phyloP scores from a whole-genome alignment of 225 moss, liverwort and hornwort genomes.

The Sphagnum contortum region DNA sequence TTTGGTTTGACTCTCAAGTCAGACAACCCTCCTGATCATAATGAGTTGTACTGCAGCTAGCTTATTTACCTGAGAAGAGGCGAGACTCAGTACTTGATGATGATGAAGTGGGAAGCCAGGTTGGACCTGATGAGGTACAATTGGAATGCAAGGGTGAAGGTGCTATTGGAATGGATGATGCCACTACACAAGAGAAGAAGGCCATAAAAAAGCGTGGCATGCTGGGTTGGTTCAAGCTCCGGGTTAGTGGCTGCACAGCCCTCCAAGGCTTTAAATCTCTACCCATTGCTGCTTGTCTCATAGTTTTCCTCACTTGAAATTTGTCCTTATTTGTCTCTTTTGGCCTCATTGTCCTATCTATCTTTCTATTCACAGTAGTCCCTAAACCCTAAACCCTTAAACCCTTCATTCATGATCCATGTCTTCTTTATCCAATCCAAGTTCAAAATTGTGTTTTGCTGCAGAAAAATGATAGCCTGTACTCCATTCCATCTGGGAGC shows the following conservation, averaged over 20 bases:
- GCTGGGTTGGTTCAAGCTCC: constrained; percentile 96
- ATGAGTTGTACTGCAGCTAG: constrained; percentile 43
- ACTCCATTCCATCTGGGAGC: constrained; percentile 68
- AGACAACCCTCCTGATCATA: too few species aligned
- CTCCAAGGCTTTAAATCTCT: too few species aligned
- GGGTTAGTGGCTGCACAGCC: constrained; percentile 23
- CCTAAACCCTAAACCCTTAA: too few species aligned
- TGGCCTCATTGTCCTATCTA: too few species aligned
- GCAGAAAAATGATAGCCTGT: constrained; percentile 78
- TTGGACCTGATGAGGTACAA: constrained; percentile 44
- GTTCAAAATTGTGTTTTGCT: not conserved
- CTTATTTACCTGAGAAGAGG: constrained; percentile 87
- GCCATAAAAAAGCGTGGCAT: constrained; percentile 91
- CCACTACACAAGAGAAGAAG: constrained; percentile 85
- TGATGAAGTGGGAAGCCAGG: constrained; percentile 68
- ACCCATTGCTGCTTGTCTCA: too few species aligned
- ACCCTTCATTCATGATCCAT: too few species aligned
- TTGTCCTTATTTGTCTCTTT: too few species aligned
- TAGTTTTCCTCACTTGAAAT: too few species aligned
- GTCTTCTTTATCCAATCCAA: too few species aligned
- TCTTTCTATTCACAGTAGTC: too few species aligned
- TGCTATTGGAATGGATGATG: constrained; percentile 50
- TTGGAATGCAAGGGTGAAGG: constrained; percentile 48
- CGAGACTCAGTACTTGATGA: constrained; percentile 78
- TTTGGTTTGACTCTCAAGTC: too few species aligned